Evolutionary conservation across 2,329 filamentous ascomycete species (phyloP), one percentile per base, ranked within the genome.

Genomic region (Clonostachys chloroleuca): DNA sequence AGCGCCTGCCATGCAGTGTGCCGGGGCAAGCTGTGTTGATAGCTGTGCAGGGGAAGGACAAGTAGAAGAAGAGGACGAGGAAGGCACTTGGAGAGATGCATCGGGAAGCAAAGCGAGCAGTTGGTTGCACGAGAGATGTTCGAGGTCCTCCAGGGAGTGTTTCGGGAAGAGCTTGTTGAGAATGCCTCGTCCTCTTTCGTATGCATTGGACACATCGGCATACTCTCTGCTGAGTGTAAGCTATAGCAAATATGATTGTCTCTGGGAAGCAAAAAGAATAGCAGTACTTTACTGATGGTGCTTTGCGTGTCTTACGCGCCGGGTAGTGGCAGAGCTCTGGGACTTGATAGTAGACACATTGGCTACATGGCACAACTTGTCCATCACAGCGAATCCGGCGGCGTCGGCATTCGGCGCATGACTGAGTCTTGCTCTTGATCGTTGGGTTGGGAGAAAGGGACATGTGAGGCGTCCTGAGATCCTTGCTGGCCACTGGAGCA

Each of bases 391-490:
- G 42, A 14, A 43, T 43, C 16, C 42, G 42, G 12, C 42, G 42
- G 17, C 42, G 42, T 43, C 42, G 42, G 34, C 42, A 43, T n/a
- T 43, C 42, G 13, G 30, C 42, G 30, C 42, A 43, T 34, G 42
- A 43, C 17, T 43, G 42, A 17, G 42, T 43, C 30, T 13, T 43
- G n/a, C 9, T 30, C 24, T 30, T 30, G 24, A 30, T 30, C 2
- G 8, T 10, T 2, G 8, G 24, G 24, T 3, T 10, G 2, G 2
- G 24, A 4, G 24, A 30, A 30, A 30, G 24, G 24, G 24, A 30
- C 24, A 30, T 30, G 24, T 30, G 24, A 30, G 24, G 24, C 24
- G 24, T 30, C 24, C 24, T 30, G 24, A 10, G 24, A 30, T 30
- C 24, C 24, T 30, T 30, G 24, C 24, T 30, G 24, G 24, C 24